phyloP scores from a whole-genome alignment of 2,329 filamentous ascomycete species.

The Phyllosticta paracitricarpa region DNA sequence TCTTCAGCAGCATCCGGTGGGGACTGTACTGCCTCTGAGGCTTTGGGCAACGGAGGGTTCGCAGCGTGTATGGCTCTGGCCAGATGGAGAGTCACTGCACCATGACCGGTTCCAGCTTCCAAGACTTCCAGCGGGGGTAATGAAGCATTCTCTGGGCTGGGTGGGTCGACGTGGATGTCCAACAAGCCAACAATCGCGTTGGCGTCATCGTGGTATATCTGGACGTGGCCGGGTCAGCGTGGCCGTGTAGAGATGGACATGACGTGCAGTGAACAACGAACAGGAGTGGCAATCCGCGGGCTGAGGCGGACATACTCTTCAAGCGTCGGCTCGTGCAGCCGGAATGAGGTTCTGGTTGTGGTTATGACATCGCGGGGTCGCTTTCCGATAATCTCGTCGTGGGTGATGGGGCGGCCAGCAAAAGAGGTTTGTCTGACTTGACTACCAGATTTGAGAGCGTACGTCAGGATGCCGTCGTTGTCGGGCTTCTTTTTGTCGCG shows the following conservation, averaged over 20 bases:
- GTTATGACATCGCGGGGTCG: slow-evolving; percentile 48
- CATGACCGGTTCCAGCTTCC: slow-evolving; percentile 79
- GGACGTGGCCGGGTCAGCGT: slow-evolving; percentile 12
- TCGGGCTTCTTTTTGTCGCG: slow-evolving; percentile 27
- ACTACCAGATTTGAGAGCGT: slow-evolving; percentile 32
- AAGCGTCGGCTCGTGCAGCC: slow-evolving; percentile 56
- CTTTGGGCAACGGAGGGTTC: slow-evolving; percentile 45
- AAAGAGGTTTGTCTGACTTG: not conserved
- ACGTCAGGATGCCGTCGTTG: slow-evolving; percentile 24
- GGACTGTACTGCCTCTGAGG: slow-evolving; percentile 12
- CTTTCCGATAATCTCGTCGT: slow-evolving; percentile 55
- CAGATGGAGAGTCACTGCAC: slow-evolving; percentile 64
- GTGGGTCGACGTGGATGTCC: slow-evolving; percentile 54
- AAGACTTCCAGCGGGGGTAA: slow-evolving; percentile 58
- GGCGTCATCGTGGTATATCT: slow-evolving; percentile 68
- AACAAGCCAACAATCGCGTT: slow-evolving; percentile 65
- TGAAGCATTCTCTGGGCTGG: slow-evolving; percentile 18
- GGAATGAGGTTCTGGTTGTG: slow-evolving; percentile 42
- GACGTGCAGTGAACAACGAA: slow-evolving; percentile 29
- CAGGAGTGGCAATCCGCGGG: slow-evolving; percentile 64
- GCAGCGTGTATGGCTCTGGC: slow-evolving; percentile 66
- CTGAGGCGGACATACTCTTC: slow-evolving; percentile 63
- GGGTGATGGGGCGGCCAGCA: slow-evolving; percentile 27
- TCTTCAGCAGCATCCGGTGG: slow-evolving; percentile 19
- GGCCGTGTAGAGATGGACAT: not conserved